Conservation (phyloP, 2,329 filamentous ascomycete genomes). For the Aureobasidium musti region DNA sequence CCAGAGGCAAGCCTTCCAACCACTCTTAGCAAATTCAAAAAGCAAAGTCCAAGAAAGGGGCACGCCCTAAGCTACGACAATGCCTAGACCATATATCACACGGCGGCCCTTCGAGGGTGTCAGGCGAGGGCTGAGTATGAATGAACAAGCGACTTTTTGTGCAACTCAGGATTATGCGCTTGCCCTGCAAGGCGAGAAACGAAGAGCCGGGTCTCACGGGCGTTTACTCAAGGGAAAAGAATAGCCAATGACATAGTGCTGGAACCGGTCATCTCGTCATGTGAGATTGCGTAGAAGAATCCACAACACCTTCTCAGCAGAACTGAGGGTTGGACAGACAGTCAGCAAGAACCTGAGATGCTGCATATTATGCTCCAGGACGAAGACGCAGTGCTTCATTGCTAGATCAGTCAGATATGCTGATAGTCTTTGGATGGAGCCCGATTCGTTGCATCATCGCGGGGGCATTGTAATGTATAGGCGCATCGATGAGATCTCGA, state of each 20-base stretch:
- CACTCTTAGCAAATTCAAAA: conserved; percentile 18
- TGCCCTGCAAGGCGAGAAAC: conserved; percentile 24
- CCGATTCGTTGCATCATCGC: background rate
- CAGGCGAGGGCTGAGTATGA: conserved; percentile 18
- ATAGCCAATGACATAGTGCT: conserved; percentile 20
- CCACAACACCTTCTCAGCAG: background rate
- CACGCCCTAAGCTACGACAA: conserved; percentile 8
- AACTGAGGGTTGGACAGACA: background rate
- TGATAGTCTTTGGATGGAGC: background rate
- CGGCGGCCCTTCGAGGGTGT: background rate
- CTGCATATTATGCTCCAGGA: background rate
- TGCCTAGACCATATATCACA: conserved; percentile 27
- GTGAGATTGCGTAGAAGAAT: conserved; percentile 1
- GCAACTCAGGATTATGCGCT: conserved; percentile 24
- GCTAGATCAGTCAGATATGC: background rate
- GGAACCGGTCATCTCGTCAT: background rate
- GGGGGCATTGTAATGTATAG: background rate
- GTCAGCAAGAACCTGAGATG: conserved; percentile 9
- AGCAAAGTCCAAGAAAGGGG: conserved; percentile 22
- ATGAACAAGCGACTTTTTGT: conserved; percentile 22
- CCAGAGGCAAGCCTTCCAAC: conserved; percentile 9
- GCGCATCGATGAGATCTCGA: background rate
- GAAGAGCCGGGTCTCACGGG: conserved; percentile 11
- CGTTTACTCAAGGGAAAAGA: conserved; percentile 4
- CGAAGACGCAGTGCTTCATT: background rate